Conservation (phyloP, 208 protist species). For the Naegleria gruberi region DNA sequence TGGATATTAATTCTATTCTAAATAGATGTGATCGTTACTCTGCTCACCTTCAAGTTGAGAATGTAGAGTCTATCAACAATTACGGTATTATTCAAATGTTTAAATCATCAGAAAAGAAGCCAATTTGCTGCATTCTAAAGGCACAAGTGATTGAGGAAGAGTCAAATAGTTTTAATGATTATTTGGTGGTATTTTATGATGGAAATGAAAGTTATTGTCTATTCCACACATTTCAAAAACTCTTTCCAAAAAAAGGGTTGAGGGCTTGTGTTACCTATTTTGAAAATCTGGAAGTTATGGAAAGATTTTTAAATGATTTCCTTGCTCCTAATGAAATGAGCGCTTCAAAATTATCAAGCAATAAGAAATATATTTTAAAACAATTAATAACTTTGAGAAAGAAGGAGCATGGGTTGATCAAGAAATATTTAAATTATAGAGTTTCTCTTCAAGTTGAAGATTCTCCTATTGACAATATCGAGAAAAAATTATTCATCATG, state of each 20-base stretch:
- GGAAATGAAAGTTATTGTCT: background rate
- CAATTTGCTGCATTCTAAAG: no score
- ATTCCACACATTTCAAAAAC: background rate
- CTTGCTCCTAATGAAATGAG: no score
- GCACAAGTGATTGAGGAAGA: no score
- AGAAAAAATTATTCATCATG: background rate
- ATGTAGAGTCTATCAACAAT: no score
- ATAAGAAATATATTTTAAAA: no score
- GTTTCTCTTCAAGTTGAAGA: background rate
- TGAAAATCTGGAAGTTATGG: background rate
- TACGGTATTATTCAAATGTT: no score
- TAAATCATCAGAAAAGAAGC: no score
- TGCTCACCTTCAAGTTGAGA: background rate
- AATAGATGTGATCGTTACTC: background rate
- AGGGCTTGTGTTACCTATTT: background rate
- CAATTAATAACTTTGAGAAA: background rate
- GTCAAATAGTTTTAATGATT: no score
- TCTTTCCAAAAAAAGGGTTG: background rate
- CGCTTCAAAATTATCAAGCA: background rate
- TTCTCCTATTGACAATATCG: background rate
- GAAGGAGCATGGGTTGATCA: background rate
- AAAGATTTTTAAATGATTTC: background rate
- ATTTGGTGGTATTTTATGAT: background rate
- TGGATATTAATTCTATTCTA: background rate
- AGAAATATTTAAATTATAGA: background rate